Conservation (phyloP, 176 grass and related monocot genomes). For the Eragrostis curvula region DNA sequence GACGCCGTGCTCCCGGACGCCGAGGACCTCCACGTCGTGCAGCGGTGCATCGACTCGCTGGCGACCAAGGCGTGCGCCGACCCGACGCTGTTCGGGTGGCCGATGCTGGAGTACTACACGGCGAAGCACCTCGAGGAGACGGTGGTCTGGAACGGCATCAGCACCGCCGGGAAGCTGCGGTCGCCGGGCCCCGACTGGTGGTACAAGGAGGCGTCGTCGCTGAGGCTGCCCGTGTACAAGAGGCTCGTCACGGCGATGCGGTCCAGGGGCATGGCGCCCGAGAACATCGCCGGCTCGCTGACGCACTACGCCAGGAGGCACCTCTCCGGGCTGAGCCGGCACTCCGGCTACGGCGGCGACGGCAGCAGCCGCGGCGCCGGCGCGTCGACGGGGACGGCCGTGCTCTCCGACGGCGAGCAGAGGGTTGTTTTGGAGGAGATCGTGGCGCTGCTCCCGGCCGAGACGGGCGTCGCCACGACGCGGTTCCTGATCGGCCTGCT, state of each 20-base stretch:
- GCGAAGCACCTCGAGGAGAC: constrained; percentile 47
- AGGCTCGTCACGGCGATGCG: constrained; percentile 63
- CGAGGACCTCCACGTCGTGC: constrained; percentile 69
- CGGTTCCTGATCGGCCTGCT: constrained; percentile 68
- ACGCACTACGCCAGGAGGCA: constrained; percentile 73
- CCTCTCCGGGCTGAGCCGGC: constrained; percentile 58
- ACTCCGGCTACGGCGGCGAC: constrained; percentile 22
- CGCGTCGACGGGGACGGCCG: constrained; percentile 17
- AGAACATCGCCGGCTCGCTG: constrained; percentile 66
- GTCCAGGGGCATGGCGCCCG: constrained; percentile 67
- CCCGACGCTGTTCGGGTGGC: constrained; percentile 69
- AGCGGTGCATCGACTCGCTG: constrained; percentile 72
- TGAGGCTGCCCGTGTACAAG: constrained; percentile 72
- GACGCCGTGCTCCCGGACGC: constrained; percentile 54
- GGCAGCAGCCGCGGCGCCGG: background rate
- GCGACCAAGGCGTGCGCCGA: constrained; percentile 73
- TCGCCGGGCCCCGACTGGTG: constrained; percentile 71
- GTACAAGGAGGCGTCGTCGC: constrained; percentile 68
- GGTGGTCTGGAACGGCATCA: constrained; percentile 68
- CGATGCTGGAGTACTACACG: constrained; percentile 57
- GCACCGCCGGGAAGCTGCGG: constrained; percentile 32
- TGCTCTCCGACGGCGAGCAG: constrained; percentile 63
- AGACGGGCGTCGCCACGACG: constrained; percentile 59
- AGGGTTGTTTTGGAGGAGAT: constrained; percentile 69
- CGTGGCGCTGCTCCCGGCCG: constrained; percentile 60